Percentiles rank a stretch among this genome's conserved stretches.
Conservation (phyloP, 495 filamentous ascomycete genomes). For the Aspergillus incahuasiensis region DNA sequence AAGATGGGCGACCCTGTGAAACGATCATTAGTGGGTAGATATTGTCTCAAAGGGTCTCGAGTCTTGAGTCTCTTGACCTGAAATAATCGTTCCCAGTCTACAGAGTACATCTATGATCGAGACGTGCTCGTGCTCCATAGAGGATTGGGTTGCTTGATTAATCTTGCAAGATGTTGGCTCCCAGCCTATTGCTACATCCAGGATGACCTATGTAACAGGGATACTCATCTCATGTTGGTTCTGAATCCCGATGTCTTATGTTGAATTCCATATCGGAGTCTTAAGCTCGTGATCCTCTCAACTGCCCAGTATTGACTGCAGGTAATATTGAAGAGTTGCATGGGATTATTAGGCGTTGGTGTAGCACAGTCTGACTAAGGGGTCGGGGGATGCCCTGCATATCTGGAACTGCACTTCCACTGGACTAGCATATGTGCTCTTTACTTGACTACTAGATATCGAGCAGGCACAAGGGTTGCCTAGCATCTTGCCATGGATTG, state of each 20-base stretch:
- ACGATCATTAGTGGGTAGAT: neutral
- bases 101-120: too few relatives aligned
- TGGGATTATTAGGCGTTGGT: neutral
- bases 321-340: neutral
- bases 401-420: neutral
- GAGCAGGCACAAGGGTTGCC: neutral
- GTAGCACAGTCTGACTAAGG: neutral
- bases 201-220: too few relatives aligned
- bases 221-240: too few relatives aligned
- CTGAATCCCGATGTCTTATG: too few relatives aligned
- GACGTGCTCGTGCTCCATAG: too few relatives aligned
- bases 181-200: too few relatives aligned
- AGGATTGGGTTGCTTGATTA: too few relatives aligned
- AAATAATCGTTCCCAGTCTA: too few relatives aligned
- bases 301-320: neutral
- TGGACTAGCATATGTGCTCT: neutral
- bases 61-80: neutral
- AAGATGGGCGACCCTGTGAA: neutral
- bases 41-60: neutral
- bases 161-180: too few relatives aligned
- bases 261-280: too few relatives aligned
- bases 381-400: neutral
- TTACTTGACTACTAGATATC: neutral
- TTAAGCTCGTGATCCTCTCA: too few relatives aligned
- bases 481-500: neutral